Conservation (phyloP, 176 grass and related monocot species). For the Stipa capillata region DNA sequence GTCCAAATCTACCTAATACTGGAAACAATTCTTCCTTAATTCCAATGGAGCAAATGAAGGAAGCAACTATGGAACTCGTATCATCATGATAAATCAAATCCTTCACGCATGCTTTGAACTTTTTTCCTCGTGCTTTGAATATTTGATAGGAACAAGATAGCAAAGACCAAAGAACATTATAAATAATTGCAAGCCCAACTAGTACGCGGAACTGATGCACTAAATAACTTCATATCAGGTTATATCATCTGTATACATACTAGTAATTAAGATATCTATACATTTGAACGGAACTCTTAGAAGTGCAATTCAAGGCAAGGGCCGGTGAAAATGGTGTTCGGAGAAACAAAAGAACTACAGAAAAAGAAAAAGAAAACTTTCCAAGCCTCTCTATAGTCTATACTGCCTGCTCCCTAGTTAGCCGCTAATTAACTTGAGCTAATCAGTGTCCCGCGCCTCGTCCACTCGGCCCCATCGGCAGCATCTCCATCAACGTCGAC, state of each 20-base stretch:
- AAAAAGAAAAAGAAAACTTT: neutral
- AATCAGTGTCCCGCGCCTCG: slow-evolving; percentile 40
- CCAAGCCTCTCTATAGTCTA: neutral
- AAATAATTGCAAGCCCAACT: neutral
- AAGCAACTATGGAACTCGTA: neutral
- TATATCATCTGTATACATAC: neutral
- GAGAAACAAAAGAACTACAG: neutral
- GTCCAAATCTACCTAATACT: neutral
- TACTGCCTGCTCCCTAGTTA: neutral
- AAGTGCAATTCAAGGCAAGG: neutral
- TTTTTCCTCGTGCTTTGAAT: neutral
- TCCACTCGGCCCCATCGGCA: slow-evolving; percentile 23
- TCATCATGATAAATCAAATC: neutral
- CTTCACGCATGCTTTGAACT: neutral
- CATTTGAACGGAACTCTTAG: neutral
- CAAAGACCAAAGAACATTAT: neutral
- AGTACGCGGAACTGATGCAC: neutral
- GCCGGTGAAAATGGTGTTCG: neutral
- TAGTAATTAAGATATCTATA: neutral
- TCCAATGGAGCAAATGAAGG: neutral
- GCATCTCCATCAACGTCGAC: slow-evolving; percentile 44
- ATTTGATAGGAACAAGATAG: neutral
- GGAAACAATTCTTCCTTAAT: neutral
- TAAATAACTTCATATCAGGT: neutral
- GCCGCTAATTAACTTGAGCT: neutral